Conservation (phyloP, 140 eudicot genomes). For the Senecio squalidus region DNA sequence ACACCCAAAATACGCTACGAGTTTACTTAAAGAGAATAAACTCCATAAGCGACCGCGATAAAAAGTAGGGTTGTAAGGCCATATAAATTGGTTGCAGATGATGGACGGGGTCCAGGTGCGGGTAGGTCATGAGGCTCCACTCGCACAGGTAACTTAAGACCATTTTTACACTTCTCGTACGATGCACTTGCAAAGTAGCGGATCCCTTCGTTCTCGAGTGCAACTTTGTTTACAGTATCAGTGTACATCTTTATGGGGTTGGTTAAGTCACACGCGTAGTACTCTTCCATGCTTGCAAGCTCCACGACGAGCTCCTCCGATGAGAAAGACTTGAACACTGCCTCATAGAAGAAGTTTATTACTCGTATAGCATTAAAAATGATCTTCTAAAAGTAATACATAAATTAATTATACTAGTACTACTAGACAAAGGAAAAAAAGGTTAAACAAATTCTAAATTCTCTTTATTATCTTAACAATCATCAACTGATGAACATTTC, state of each 20-base stretch:
- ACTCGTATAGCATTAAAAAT: too few relatives aligned
- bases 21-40: constrained; percentile 4
- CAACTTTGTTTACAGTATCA: constrained; percentile 25
- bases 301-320: constrained; percentile 59
- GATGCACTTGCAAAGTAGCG: constrained; percentile 61
- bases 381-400: too few relatives aligned
- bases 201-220: constrained; percentile 45
- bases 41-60: constrained; percentile 23
- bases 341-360: background rate
- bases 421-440: too few relatives aligned
- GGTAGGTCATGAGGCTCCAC: constrained; percentile 29
- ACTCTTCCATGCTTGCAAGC: constrained; percentile 48
- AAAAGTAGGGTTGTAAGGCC: constrained; percentile 17
- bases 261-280: constrained; percentile 41
- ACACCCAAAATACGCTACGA: constrained; percentile 4
- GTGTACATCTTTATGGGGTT: constrained; percentile 70
- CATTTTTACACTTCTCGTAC: constrained; percentile 52
- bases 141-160: constrained; percentile 49
- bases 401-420: too few relatives aligned
- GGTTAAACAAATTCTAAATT: too few relatives aligned
- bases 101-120: constrained; percentile 40
- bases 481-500: too few relatives aligned
- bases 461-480: too few relatives aligned
- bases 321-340: constrained; percentile 52
- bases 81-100: constrained; percentile 30